Conservation (phyloP, 2,329 filamentous ascomycete genomes). For the Aspergillus sp. region DNA sequence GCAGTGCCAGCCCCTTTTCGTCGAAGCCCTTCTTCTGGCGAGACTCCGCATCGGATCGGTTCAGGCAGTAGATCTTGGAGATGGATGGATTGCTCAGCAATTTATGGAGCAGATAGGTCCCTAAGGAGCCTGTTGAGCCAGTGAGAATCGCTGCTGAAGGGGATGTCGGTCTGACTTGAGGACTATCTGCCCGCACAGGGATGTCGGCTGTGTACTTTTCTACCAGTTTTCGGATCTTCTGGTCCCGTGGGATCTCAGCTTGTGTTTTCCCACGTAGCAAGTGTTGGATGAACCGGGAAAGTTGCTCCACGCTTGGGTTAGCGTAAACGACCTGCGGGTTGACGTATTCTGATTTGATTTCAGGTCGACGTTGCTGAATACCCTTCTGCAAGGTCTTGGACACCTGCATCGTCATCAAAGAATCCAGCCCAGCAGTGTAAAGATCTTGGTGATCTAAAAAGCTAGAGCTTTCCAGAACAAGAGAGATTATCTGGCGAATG, state of each 20-base stretch:
- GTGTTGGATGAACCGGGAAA: too few species aligned
- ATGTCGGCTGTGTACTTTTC: slow-evolving; percentile 9
- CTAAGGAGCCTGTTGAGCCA: slow-evolving; percentile 9
- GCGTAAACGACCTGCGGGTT: too few species aligned
- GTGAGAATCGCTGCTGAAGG: slow-evolving; percentile 1
- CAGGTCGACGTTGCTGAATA: too few species aligned
- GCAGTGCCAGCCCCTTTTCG: neutral
- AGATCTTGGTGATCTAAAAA: slow-evolving; percentile 4
- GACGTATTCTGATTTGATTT: too few species aligned
- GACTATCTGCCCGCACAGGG: neutral
- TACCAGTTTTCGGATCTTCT: neutral
- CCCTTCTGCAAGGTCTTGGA: neutral
- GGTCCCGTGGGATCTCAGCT: too few species aligned
- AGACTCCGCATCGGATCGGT: slow-evolving; percentile 4
- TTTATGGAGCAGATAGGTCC: slow-evolving; percentile 3
- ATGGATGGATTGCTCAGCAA: neutral
- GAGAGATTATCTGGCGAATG: neutral
- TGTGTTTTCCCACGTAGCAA: too few species aligned
- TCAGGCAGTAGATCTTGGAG: slow-evolving; percentile 5
- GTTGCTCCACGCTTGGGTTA: too few species aligned
- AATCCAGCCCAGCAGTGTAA: slow-evolving; percentile 7
- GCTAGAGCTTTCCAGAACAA: neutral
- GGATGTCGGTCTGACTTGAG: neutral
- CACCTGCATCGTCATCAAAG: slow-evolving; percentile 8
- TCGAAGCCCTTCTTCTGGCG: slow-evolving; percentile 1